Conservation (phyloP, 2,329 filamentous ascomycete species). For the Fusarium neocosmosporiellum region DNA sequence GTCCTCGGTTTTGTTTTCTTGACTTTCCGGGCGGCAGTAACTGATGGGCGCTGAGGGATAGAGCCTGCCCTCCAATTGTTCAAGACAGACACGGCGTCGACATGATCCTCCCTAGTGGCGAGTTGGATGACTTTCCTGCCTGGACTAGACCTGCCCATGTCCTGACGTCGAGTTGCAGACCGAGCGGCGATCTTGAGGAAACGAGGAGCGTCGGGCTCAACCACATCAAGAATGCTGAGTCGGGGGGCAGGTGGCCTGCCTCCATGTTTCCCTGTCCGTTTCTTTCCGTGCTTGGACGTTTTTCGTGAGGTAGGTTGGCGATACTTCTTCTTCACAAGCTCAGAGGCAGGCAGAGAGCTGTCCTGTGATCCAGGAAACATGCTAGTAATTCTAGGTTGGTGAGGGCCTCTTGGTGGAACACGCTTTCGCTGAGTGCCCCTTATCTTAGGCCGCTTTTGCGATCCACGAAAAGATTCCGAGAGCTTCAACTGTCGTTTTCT, state of each 20-base stretch:
- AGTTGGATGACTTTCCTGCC: slow-evolving; percentile 67
- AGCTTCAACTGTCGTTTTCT: slow-evolving; percentile 53
- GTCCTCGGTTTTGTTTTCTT: slow-evolving; percentile 13
- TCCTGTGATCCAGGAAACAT: slow-evolving; percentile 37
- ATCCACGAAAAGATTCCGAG: slow-evolving; percentile 38
- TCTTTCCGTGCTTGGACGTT: slow-evolving; percentile 12
- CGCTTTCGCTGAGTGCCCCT: slow-evolving; percentile 36
- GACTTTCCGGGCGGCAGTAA: slow-evolving; percentile 42
- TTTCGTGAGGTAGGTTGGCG: slow-evolving; percentile 19
- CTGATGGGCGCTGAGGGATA: slow-evolving; percentile 56
- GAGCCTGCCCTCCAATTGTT: slow-evolving; percentile 66
- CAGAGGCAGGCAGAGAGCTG: slow-evolving; percentile 5
- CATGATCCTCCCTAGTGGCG: slow-evolving; percentile 69
- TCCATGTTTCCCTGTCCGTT: slow-evolving; percentile 1
- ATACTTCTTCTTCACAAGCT: slow-evolving; percentile 30
- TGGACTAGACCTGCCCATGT: slow-evolving; percentile 66
- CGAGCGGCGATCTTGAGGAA: slow-evolving; percentile 73
- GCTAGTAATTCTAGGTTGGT: slow-evolving; percentile 50
- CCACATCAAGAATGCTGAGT: slow-evolving; percentile 71
- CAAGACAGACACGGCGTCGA: slow-evolving; percentile 66
- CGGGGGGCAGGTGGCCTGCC: slow-evolving; percentile 51
- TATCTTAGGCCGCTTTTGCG: slow-evolving; percentile 43
- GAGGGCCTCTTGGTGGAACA: slow-evolving; percentile 17
- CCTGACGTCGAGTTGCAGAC: slow-evolving; percentile 58
- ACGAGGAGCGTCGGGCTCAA: slow-evolving; percentile 62